A percentile compares a stretch with the other conserved stretches of the same genome.
These are phyloP conservation scores for Pseudoperonospora humuli DNA, from an alignment of 352 stramenopile genomes.

Conservation along the genomic window DNA sequence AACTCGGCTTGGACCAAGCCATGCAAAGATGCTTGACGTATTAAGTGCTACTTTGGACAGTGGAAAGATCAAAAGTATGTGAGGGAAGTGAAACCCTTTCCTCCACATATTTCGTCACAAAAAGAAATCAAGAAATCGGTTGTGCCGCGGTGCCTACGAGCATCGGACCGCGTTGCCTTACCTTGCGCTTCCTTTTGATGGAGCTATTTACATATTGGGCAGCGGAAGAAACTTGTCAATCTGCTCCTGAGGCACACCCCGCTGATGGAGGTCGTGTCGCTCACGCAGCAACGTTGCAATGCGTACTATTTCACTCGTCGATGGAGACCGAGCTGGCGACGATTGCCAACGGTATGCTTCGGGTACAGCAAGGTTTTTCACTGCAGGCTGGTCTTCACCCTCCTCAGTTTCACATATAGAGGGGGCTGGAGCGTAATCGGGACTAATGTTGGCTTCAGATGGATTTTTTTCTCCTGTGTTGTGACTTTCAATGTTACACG, in stretches of 20 bases:
- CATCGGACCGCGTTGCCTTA: neutral
- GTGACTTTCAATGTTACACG: neutral
- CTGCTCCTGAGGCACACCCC: slow-evolving; percentile 20
- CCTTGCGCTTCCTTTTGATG: neutral
- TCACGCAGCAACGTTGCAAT: slow-evolving; percentile 25
- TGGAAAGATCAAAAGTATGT: no score
- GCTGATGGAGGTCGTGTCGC: slow-evolving; percentile 23
- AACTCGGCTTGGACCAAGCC: no score
- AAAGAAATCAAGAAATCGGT: no score
- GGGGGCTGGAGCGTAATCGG: neutral
- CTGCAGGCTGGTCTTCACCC: slow-evolving; percentile 2
- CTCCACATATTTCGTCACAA: no score
- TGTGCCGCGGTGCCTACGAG: no score
- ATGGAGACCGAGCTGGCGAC: slow-evolving; percentile 7
- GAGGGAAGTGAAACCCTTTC: no score
- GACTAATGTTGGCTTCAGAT: neutral
- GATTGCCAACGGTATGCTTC: neutral
- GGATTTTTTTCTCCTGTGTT: neutral
- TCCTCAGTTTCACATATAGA: slow-evolving; percentile 18
- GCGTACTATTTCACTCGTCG: slow-evolving; percentile 21
- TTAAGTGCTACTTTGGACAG: no score
- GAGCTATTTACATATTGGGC: slow-evolving; percentile 14
- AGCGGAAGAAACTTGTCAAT: slow-evolving; percentile 24
- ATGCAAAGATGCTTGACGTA: no score
- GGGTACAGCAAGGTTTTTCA: slow-evolving; percentile 1